Evolutionary conservation across 495 filamentous ascomycete genomes (phyloP).

Genomic region (Penicillium alfredii): DNA sequence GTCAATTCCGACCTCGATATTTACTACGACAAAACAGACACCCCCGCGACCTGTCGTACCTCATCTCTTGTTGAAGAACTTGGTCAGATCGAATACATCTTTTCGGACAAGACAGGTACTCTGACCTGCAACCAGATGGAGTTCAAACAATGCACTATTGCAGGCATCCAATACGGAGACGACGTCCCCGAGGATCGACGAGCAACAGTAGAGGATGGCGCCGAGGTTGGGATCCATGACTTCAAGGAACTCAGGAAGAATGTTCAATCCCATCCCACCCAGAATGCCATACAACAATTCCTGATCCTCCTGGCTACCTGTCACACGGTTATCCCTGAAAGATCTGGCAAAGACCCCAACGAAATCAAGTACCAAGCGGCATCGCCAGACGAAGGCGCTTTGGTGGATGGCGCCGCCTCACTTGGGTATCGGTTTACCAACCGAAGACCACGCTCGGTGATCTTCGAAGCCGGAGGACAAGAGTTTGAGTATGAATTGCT

Average conservation of each 20-base stretch:
- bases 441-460: conserved; percentile 79
- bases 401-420: conserved; percentile 83
- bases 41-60: conserved; percentile 90
- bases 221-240: conserved; percentile 78
- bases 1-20: conserved; percentile 98
- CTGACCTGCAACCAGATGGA: conserved; percentile 99
- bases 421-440: conserved; percentile 88
- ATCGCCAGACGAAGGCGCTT: conserved; percentile 92
- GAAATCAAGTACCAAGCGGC: conserved; percentile 97
- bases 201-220: conserved; percentile 66
- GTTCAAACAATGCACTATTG: conserved; percentile 91
- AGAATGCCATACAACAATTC: conserved; percentile 79
- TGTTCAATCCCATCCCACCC: conserved; percentile 59
- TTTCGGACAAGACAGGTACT: conserved; percentile 99
- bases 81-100: conserved; percentile 97
- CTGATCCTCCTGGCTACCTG: conserved; percentile 83
- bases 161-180: conserved; percentile 88
- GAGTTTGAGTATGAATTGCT: conserved; percentile 83
- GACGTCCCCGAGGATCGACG: conserved; percentile 89
- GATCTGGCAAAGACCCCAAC: conserved; percentile 63
- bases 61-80: conserved; percentile 96
- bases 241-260: conserved; percentile 75
- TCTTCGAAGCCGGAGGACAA: conserved; percentile 65
- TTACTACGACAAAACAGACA: conserved; percentile 93
- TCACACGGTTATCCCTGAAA: conserved; percentile 96